Evolutionary conservation across 805 yeast genomes (phyloP).

Genomic region (Candida chauliodis): DNA sequence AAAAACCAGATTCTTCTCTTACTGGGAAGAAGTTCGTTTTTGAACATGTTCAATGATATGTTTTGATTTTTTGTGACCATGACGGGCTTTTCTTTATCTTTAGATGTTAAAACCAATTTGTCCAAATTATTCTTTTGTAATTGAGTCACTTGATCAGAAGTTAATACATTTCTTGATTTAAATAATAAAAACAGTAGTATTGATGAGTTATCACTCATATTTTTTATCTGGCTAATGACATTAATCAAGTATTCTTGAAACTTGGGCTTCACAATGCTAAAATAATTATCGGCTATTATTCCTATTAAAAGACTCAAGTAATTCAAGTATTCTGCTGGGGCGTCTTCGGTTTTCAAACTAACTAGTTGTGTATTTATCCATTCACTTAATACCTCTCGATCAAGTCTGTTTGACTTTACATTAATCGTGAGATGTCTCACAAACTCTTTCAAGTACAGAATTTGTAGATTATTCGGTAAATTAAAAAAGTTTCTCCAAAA

Average conservation of each 20-base stretch:
- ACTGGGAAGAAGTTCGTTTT: conserved; percentile 9
- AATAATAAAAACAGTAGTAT: conserved; percentile 13
- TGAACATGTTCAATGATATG: conserved; percentile 1
- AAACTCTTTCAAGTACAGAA: conserved; percentile 10
- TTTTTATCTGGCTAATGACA: conserved; percentile 10
- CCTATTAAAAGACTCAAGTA: neutral
- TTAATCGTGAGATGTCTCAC: neutral
- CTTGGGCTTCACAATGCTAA: neutral
- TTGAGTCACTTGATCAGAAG: conserved; percentile 6
- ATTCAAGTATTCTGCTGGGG: neutral
- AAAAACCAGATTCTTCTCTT: conserved; percentile 29
- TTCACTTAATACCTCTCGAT: neutral
- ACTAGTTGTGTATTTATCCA: conserved; percentile 1
- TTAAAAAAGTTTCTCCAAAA: conserved; percentile 22
- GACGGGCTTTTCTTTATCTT: neutral
- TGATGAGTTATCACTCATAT: conserved; percentile 9
- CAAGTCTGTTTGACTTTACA: neutral
- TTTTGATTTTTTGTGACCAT: neutral
- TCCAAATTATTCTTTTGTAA: conserved; percentile 1
- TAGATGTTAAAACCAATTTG: neutral
- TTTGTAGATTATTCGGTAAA: conserved; percentile 11
- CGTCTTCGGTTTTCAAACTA: neutral
- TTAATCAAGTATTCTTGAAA: conserved; percentile 10
- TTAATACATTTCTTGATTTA: conserved; percentile 11
- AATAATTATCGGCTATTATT: neutral